Evolutionary conservation across 2,329 filamentous ascomycete genomes (phyloP), one percentile per base, ranked within the genome.

Genomic region (Aspergillus amoenus): DNA sequence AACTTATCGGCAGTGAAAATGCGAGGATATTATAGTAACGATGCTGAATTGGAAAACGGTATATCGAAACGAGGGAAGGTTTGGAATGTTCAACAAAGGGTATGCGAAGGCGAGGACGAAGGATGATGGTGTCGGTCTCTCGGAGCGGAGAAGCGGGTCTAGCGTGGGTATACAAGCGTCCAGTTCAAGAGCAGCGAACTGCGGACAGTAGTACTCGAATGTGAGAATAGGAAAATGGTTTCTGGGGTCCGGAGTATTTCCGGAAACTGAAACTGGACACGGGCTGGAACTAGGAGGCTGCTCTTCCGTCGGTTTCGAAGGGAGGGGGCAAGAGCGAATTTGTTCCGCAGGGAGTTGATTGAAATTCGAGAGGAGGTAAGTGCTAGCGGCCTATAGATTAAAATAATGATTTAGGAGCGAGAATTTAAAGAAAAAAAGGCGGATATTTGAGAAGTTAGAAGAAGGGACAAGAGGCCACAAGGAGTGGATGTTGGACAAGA

Each of bases 401-500:
- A 39, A 13, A 13, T 30, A 15, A 27, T 13, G 8, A 12, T 21
- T n/a, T 27, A 21, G 22, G 15, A 13, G 8, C 32, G 18, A 18
- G 27, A 43, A 9, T 30, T 30, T 8, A 27, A 27, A 27, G 11
- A 41, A 27, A 34, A 24, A 42, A 22, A 21, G 30, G 15, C 18
- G 39, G 39, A 22, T 32, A 39, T 6, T 18, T 37, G 18, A 17
- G 30, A 48, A 30, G 32, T 41, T 13, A 34, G 27, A 32, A 42
- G 17, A 21, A 24, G 24, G 11, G 8, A 21, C 5, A 43, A 9
- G 49, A 48, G 44, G 34, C 18, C 45, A 48, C 27, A 47, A 46
- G 43, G n/a, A 22, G 27, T 34, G 44, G 52, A 54, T 44, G 55
- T 59, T 32, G 50, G 56, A 57, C 45, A 49, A 42, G 56, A 58